A percentile compares a stretch with the other conserved stretches of the same genome.
phyloP scores from a whole-genome alignment of 2,329 filamentous ascomycete species.

The Rhinocladiella mackenziei region DNA sequence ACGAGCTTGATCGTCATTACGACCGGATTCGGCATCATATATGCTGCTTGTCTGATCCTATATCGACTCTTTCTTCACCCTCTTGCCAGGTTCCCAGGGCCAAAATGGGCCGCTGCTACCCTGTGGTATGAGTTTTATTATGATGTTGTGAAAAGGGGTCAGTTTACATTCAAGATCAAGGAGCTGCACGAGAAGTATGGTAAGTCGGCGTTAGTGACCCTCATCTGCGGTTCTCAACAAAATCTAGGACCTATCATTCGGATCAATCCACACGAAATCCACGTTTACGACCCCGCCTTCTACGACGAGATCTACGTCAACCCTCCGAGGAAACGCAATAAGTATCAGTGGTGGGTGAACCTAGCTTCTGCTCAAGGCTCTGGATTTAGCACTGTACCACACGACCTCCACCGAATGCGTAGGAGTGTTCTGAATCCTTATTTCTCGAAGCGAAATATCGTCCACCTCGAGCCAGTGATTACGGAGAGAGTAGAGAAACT shows the following conservation, averaged over 20 bases:
- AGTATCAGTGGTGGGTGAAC: slow-evolving; percentile 25
- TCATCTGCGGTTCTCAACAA: not conserved
- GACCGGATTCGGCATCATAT: not conserved
- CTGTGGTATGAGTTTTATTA: slow-evolving; percentile 35
- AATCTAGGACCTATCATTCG: slow-evolving; percentile 33
- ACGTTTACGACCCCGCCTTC: slow-evolving; percentile 35
- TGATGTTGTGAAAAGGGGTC: slow-evolving; percentile 33
- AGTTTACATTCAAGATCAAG: slow-evolving; percentile 35
- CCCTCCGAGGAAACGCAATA: slow-evolving; percentile 29
- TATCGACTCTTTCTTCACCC: slow-evolving; percentile 28
- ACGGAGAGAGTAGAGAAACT: slow-evolving; percentile 30
- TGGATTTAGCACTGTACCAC: slow-evolving; percentile 23
- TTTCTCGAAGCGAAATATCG: slow-evolving; percentile 24
- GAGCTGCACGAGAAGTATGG: slow-evolving; percentile 37
- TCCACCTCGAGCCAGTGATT: slow-evolving; percentile 30
- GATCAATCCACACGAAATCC: slow-evolving; percentile 35
- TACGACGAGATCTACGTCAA: slow-evolving; percentile 35
- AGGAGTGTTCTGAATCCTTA: slow-evolving; percentile 29
- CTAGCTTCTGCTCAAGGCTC: slow-evolving; percentile 19
- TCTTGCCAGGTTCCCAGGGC: slow-evolving; percentile 30
- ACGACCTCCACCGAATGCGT: slow-evolving; percentile 30
- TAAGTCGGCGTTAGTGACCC: not conserved
- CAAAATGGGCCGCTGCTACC: slow-evolving; percentile 34
- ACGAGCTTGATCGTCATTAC: not conserved
- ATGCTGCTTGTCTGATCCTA: not conserved